Base-by-base conservation (phyloP, 1,284 basidiomycete species). In the Peniophora sp. region DNA sequence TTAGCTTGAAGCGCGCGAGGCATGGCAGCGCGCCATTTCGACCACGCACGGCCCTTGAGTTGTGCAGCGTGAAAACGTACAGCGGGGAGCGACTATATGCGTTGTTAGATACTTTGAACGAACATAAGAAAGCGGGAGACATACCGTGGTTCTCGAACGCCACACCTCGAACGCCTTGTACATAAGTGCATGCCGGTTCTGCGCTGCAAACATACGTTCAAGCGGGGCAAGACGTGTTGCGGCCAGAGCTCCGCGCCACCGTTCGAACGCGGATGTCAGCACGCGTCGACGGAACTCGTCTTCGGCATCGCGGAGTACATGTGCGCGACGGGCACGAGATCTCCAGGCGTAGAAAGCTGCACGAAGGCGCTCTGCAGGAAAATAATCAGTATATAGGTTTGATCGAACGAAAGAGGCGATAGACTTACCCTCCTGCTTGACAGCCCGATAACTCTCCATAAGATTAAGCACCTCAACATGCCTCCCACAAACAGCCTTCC, bases 331-430 rank as follows among this genome's bases (percentile, higher is more conserved):
- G 27, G 83, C 71, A 2, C 73, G 72, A 27, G 73, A 58, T n/a
- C 83, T 63, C 88, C 88, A 91, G 22, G 77, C 80, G 57, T 79
- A 68, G 65, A 91, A 89, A 59, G 75, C 63, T 91, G 88, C 88
- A 58, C 45, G 48, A 43, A 34, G 24, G 45, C 24, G 24, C 6
- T 27, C 10, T 34, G 19, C 34, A 38, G 57, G 10, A 55, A 49
- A 2, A 25, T n/a, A 14, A 20, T 9, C 20, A 16, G 24, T 3
- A 11, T 34, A n/a, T n/a, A 32, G 27, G 12, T 32, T 5, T 32
- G 27, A 32, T 5, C 27, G 12, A 6, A 32, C 27, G 27, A 5
- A 32, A 5, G 27, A 12, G 20, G 9, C 22, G 34, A 38, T 48
- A 23, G 11, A 53, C 63, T 32, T 59, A 81, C 88, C 87, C 74